A percentile compares a stretch with the other conserved stretches of the same genome.
phyloP scores from a whole-genome alignment of 1,139 yeast genomes.

The Scheffersomyces parashehatae region DNA sequence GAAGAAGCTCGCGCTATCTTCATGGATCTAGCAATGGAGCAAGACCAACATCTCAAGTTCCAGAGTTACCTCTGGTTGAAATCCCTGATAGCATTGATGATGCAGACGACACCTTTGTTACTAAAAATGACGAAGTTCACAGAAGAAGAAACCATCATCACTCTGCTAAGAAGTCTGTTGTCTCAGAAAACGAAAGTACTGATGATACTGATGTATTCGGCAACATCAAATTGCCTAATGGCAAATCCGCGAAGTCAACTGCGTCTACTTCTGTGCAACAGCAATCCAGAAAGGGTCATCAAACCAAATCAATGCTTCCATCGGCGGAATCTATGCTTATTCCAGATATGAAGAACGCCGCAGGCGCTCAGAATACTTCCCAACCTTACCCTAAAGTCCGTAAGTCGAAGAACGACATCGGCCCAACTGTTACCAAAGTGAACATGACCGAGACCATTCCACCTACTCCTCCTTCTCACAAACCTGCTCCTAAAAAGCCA shows the following conservation, averaged over 20 bases:
- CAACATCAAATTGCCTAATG: conserved; percentile 45
- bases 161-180: conserved; percentile 5
- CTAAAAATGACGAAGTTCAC: conserved; percentile 27
- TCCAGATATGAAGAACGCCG: conserved; percentile 23
- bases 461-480: conserved; percentile 20
- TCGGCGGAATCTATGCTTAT: conserved; percentile 41
- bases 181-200: conserved; percentile 17
- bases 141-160: conserved; percentile 13
- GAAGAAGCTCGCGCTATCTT: conserved; percentile 19
- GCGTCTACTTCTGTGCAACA: conserved; percentile 5
- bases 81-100: conserved; percentile 10
- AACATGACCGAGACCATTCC: conserved; percentile 14
- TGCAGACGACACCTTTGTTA: conserved; percentile 37
- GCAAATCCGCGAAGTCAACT: conserved; percentile 12
- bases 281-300: background rate
- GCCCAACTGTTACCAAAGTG: conserved; percentile 8
- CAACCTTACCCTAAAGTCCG: conserved; percentile 32
- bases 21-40: conserved; percentile 18
- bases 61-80: conserved; percentile 26
- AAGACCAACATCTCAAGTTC: conserved; percentile 37
- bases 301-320: conserved; percentile 31
- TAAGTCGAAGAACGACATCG: conserved; percentile 11
- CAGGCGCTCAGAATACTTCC: conserved; percentile 10
- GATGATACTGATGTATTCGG: conserved; percentile 39
- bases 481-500: conserved; percentile 22